Evolutionary conservation across 179 eudicot genomes (phyloP).

Genomic region (Beta macrorhiza): DNA sequence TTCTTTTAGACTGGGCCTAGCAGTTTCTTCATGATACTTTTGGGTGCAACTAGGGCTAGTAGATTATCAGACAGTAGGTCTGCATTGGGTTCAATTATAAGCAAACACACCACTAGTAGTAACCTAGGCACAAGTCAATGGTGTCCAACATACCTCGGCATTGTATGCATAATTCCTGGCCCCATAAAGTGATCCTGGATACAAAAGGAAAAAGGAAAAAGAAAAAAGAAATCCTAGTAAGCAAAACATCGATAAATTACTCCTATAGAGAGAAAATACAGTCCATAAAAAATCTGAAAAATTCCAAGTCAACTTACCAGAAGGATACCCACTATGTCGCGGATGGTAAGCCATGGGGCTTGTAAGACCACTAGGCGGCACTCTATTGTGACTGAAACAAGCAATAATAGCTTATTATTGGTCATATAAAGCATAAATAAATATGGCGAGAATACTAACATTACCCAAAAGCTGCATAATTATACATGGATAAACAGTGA

Average conservation of each 20-base stretch:
- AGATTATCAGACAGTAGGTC: not conserved
- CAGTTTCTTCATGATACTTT: not conserved
- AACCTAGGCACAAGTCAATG: not conserved
- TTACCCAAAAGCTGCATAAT: not conserved
- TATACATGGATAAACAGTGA: not conserved
- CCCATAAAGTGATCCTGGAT: slow-evolving; percentile 38
- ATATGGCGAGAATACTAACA: not conserved
- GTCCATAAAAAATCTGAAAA: not conserved
- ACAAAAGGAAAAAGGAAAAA: too few species aligned
- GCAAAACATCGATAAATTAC: not conserved
- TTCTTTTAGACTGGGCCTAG: not conserved
- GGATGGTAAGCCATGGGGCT: slow-evolving; percentile 32
- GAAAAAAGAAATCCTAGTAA: too few species aligned
- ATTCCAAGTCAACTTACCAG: slow-evolving; percentile 33
- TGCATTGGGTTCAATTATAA: not conserved
- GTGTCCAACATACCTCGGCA: slow-evolving; percentile 34
- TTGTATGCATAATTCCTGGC: slow-evolving; percentile 28
- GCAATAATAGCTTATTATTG: slow-evolving; percentile 9
- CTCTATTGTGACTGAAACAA: slow-evolving; percentile 28
- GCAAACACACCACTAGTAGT: not conserved
- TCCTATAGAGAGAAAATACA: slow-evolving; percentile 7
- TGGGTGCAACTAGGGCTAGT: too few species aligned
- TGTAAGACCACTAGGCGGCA: slow-evolving; percentile 22
- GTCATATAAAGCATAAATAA: not conserved
- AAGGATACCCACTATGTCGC: slow-evolving; percentile 28